These are phyloP conservation scores for Cardamine chenopodiifolia DNA, from an alignment of 345 rosid genomes.

Conservation along the genomic window DNA sequence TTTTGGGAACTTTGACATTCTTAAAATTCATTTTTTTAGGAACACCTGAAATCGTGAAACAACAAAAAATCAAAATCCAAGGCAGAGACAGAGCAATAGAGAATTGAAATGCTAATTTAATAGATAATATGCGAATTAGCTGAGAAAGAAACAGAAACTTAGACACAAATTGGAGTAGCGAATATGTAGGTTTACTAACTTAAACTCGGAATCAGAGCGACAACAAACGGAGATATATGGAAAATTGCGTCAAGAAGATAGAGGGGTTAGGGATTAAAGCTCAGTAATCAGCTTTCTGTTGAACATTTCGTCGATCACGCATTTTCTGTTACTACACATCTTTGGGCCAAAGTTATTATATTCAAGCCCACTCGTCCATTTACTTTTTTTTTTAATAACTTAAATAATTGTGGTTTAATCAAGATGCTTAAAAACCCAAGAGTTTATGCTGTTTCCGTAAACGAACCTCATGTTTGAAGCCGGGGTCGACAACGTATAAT, in stretches of 20 bases:
- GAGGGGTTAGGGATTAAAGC: constrained; percentile 30
- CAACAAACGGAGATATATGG: background rate
- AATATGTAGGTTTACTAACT: background rate
- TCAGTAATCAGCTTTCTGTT: background rate
- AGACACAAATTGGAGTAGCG: too few relatives aligned
- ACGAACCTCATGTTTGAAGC: too few relatives aligned
- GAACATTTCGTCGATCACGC: background rate
- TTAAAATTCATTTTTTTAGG: constrained; percentile 53
- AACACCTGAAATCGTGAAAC: background rate
- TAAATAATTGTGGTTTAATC: too few relatives aligned
- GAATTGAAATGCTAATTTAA: background rate
- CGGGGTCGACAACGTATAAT: background rate
- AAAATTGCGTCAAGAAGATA: background rate
- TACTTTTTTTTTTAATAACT: too few relatives aligned
- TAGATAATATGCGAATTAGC: background rate
- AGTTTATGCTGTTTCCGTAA: too few relatives aligned
- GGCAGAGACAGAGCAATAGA: background rate
- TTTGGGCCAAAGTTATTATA: constrained; percentile 3
- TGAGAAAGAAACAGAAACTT: background rate
- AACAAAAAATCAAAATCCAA: background rate
- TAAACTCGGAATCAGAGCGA: background rate
- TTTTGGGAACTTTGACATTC: constrained; percentile 73
- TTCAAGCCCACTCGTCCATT: background rate
- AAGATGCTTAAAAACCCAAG: too few relatives aligned
- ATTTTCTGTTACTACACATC: background rate